phyloP scores from a whole-genome alignment of 2,329 filamentous ascomycete genomes.

The Cercospora sesami region DNA sequence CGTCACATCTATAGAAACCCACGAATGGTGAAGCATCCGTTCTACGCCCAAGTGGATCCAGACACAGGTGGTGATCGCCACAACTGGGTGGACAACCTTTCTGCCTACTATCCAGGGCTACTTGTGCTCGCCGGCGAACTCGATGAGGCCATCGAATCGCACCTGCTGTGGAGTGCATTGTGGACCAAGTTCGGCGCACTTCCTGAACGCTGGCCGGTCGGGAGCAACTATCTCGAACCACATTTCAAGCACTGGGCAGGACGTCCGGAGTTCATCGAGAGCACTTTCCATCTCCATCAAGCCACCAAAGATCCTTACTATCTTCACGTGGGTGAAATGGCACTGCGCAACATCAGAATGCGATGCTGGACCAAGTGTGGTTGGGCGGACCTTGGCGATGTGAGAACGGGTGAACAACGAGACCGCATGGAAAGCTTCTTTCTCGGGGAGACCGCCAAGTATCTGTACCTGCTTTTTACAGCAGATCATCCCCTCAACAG shows the following conservation, averaged over 20 bases:
- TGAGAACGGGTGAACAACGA: conserved; percentile 71
- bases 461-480: conserved; percentile 89
- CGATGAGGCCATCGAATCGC: conserved; percentile 86
- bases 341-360: conserved; percentile 79
- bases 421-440: conserved; percentile 99
- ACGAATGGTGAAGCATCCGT: conserved; percentile 73
- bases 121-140: conserved; percentile 83
- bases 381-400: conserved; percentile 75
- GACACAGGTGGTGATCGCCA: conserved; percentile 83
- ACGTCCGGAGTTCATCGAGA: conserved; percentile 94
- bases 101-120: conserved; percentile 90
- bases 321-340: conserved; percentile 93
- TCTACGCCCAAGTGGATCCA: conserved; percentile 88
- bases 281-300: conserved; percentile 91
- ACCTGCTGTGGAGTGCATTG: conserved; percentile 85
- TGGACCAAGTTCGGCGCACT: conserved; percentile 95
- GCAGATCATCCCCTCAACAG: conserved; percentile 82
- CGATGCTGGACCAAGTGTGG: conserved; percentile 89
- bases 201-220: conserved; percentile 74
- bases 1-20: conserved; percentile 79
- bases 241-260: conserved; percentile 94
- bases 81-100: conserved; percentile 94
- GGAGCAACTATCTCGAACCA: conserved; percentile 77
- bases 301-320: conserved; percentile 96
- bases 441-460: conserved; percentile 92